Evolutionary conservation across 129 eudicot genomes (phyloP).

Genomic region (Logfia minima): DNA sequence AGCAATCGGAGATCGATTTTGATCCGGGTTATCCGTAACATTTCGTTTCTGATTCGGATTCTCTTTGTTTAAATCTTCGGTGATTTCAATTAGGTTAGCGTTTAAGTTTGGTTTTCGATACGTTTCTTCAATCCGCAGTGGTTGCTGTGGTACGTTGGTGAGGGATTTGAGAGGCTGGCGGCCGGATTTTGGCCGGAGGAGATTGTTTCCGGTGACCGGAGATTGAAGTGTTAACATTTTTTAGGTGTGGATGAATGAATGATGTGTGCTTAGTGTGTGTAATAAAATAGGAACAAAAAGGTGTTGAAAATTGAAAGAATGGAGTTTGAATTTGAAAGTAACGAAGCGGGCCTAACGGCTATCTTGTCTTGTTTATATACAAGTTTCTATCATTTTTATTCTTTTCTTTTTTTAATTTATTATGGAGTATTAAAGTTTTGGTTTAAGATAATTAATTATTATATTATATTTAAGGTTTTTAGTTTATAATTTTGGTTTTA

Average conservation of each 20-base stretch:
- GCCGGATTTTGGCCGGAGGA: slow-evolving; percentile 36
- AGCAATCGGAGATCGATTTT: not conserved
- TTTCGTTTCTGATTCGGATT: slow-evolving; percentile 31
- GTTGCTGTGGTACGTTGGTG: slow-evolving; percentile 10
- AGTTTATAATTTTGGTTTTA: too few relatives aligned
- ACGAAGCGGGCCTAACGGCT: slow-evolving; percentile 74
- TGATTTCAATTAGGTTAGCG: slow-evolving; percentile 24
- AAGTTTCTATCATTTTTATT: too few relatives aligned
- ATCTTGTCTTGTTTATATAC: slow-evolving; percentile 9
- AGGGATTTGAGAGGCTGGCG: slow-evolving; percentile 56
- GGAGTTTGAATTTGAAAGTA: slow-evolving; percentile 66
- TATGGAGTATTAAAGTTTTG: too few relatives aligned
- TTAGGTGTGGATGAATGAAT: slow-evolving; percentile 16
- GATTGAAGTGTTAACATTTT: slow-evolving; percentile 55
- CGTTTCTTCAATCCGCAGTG: not conserved
- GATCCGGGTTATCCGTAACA: not conserved
- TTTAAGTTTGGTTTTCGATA: slow-evolving; percentile 28
- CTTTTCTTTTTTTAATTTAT: too few relatives aligned
- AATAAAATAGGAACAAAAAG: slow-evolving; percentile 14
- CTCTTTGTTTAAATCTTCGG: slow-evolving; percentile 55
- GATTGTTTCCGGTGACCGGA: slow-evolving; percentile 41
- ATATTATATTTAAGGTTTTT: too few relatives aligned
- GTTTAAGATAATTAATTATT: too few relatives aligned
- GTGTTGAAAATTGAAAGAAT: not conserved
- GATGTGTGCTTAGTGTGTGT: not conserved